Evolutionary conservation across 2,329 filamentous ascomycete genomes (phyloP).

Genomic region (Cladosporium halotolerans): DNA sequence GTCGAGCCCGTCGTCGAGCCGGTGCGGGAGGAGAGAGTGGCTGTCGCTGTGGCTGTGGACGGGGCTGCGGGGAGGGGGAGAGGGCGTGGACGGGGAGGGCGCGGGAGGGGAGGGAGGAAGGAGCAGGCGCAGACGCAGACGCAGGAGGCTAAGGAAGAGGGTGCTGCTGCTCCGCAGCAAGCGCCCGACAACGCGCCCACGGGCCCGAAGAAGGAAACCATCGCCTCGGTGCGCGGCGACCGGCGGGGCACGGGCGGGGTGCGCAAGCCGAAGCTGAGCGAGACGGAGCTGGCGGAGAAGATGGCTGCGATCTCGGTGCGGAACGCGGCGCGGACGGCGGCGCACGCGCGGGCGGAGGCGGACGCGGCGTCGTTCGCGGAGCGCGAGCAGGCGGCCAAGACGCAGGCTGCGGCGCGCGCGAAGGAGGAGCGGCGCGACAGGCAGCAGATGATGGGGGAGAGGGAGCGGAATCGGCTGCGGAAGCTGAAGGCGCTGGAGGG

Average conservation of each 20-base stretch:
- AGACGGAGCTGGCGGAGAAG: constrained; percentile 56
- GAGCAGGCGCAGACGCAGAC: constrained; percentile 6
- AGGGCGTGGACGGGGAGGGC: constrained; percentile 18
- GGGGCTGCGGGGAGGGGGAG: neutral
- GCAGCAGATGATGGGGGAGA: constrained; percentile 56
- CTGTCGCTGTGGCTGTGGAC: neutral
- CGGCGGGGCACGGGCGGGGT: constrained; percentile 31
- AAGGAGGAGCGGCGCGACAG: constrained; percentile 47
- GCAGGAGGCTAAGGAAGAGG: constrained; percentile 5
- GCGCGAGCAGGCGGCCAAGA: constrained; percentile 54
- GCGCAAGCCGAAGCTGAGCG: constrained; percentile 54
- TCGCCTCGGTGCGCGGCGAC: constrained; percentile 29
- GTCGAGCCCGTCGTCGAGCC: constrained; percentile 22
- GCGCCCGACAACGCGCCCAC: constrained; percentile 20
- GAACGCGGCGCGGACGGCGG: constrained; percentile 53
- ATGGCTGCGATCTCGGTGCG: constrained; percentile 57
- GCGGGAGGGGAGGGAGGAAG: constrained; percentile 18
- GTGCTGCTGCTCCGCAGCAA: constrained; percentile 10
- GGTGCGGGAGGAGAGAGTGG: constrained; percentile 8
- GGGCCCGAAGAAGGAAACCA: constrained; percentile 16
- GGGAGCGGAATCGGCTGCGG: constrained; percentile 53
- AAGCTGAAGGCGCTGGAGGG: constrained; percentile 54
- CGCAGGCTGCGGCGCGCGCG: constrained; percentile 40
- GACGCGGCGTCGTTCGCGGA: constrained; percentile 59
- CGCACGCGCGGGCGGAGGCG: constrained; percentile 61